Conservation (phyloP, 768 basidiomycete species). For the Mycena polygramma region DNA sequence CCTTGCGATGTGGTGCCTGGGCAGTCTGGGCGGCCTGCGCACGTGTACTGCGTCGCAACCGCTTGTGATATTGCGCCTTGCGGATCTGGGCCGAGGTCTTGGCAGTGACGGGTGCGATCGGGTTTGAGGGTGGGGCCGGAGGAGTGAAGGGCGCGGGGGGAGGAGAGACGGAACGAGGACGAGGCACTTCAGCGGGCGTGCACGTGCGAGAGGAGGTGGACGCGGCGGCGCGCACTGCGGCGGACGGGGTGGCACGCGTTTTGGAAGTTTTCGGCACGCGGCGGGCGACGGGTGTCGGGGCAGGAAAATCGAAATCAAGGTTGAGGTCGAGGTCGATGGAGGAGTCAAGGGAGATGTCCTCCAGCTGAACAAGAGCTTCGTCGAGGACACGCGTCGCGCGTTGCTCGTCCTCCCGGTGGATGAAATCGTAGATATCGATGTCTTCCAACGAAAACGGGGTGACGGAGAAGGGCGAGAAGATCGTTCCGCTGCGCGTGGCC, state of each 20-base stretch:
- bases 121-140: too few species aligned
- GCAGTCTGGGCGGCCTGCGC: not conserved
- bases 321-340: conserved; percentile 37
- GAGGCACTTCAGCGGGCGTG: too few species aligned
- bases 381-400: conserved; percentile 61
- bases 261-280: not conserved
- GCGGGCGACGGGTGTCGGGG: not conserved
- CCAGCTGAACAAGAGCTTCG: conserved; percentile 71
- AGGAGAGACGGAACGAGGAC: too few species aligned
- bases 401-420: not conserved
- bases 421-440: conserved; percentile 13
- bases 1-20: conserved; percentile 23
- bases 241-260: not conserved
- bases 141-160: too few species aligned
- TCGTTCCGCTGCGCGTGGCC: not conserved
- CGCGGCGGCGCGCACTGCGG: not conserved
- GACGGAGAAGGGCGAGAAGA: not conserved
- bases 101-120: too few species aligned
- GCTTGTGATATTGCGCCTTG: too few species aligned
- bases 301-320: not conserved
- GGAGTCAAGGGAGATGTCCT: conserved; percentile 38
- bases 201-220: too few species aligned
- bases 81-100: too few species aligned
- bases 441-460: not conserved
- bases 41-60: too few species aligned